phyloP scores from a whole-genome alignment of 345 rosid genomes.

The Cardamine resedifolia region DNA sequence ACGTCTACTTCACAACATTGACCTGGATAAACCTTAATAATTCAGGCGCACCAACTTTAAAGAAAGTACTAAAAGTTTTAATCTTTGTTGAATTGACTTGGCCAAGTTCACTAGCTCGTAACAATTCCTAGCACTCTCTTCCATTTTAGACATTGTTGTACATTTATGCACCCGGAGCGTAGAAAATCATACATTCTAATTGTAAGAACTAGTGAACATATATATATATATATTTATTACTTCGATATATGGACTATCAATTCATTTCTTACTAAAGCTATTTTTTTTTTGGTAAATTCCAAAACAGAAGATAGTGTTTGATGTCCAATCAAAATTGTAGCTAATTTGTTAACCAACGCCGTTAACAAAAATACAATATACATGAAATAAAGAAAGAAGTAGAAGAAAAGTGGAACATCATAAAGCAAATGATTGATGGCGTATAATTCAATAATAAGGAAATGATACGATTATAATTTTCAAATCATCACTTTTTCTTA shows the following conservation, averaged over 20 bases:
- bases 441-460: constrained; percentile 37
- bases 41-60: background rate
- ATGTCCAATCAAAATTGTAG: background rate
- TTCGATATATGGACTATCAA: background rate
- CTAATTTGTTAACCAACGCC: constrained; percentile 14
- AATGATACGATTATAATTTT: constrained; percentile 40
- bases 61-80: background rate
- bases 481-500: constrained; percentile 33
- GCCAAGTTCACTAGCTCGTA: background rate
- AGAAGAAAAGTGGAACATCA: constrained; percentile 31
- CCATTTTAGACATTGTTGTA: background rate
- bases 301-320: background rate
- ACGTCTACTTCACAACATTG: background rate
- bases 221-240: too few species aligned
- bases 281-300: background rate
- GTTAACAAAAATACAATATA: constrained; percentile 11
- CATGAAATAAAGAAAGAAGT: constrained; percentile 10
- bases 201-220: background rate
- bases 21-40: background rate
- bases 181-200: background rate
- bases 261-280: background rate
- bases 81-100: background rate
- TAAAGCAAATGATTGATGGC: constrained; percentile 41
- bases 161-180: background rate
- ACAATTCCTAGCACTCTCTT: background rate